phyloP scores from a whole-genome alignment of 257 asterid species.

The Primulina eburnea region DNA sequence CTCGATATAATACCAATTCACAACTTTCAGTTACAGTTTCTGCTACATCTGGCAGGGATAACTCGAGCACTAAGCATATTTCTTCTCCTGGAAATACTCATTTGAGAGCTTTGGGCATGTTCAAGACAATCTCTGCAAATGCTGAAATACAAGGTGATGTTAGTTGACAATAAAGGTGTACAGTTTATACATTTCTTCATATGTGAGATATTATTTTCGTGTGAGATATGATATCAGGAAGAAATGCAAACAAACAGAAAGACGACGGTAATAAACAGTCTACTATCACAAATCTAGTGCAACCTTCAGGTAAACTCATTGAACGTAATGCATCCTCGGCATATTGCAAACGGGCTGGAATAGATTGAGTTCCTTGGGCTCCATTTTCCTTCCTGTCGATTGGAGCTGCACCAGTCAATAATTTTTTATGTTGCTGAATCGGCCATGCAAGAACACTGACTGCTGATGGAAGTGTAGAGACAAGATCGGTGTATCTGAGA shows the following conservation, averaged over 20 bases:
- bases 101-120: conserved; percentile 66
- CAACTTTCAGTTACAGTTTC: background rate
- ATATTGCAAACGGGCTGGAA: conserved; percentile 61
- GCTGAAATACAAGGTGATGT: conserved; percentile 43
- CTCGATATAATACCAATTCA: background rate
- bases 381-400: conserved; percentile 42
- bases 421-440: conserved; percentile 43
- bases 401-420: conserved; percentile 27
- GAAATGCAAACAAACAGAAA: background rate
- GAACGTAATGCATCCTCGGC: conserved; percentile 83
- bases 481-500: conserved; percentile 72
- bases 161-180: background rate
- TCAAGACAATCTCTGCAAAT: conserved; percentile 84
- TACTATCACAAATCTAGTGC: conserved; percentile 16
- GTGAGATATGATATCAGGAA: background rate
- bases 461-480: conserved; percentile 70
- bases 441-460: conserved; percentile 93
- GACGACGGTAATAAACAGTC: background rate
- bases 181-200: background rate
- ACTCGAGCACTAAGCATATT: conserved; percentile 29
- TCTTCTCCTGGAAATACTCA: conserved; percentile 39
- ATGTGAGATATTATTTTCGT: background rate
- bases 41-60: conserved; percentile 4
- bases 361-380: conserved; percentile 31
- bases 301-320: conserved; percentile 91